These are phyloP conservation scores for Xylaria multiplex DNA, from an alignment of 2,329 filamentous ascomycete genomes.

Conservation along the genomic window DNA sequence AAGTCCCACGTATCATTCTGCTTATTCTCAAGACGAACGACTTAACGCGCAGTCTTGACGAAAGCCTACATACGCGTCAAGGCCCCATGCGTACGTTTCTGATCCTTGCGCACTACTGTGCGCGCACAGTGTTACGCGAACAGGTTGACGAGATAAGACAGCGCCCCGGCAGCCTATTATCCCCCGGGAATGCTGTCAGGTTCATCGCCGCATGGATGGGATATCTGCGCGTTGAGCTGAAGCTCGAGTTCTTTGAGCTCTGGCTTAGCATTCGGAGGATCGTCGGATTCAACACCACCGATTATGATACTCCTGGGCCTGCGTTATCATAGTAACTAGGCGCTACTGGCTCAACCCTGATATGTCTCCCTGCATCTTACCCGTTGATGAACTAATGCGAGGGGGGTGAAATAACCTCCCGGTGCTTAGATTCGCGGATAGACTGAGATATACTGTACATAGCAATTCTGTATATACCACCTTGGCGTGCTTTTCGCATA, in stretches of 20 bases:
- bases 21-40: conserved; percentile 98
- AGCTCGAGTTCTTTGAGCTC: conserved; percentile 71
- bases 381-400: not conserved
- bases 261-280: conserved; percentile 67
- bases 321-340: conserved; percentile 11
- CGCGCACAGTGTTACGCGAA: conserved; percentile 72
- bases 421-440: not conserved
- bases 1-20: conserved; percentile 90
- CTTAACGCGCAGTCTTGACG: conserved; percentile 90
- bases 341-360: not conserved
- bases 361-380: not conserved
- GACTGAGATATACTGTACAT: conserved; percentile 9
- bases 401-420: not conserved
- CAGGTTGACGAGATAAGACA: conserved; percentile 66
- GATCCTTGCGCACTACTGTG: conserved; percentile 75
- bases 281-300: conserved; percentile 48
- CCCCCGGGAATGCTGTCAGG: conserved; percentile 65
- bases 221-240: conserved; percentile 69
- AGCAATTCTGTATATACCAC: conserved; percentile 8
- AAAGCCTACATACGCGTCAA: conserved; percentile 81
- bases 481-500: conserved; percentile 6
- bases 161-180: conserved; percentile 63
- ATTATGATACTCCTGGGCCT: conserved; percentile 22
- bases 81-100: conserved; percentile 73
- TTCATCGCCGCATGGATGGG: conserved; percentile 67